Conservation (phyloP, 306 rosid species). For the Vigna angularis region DNA sequence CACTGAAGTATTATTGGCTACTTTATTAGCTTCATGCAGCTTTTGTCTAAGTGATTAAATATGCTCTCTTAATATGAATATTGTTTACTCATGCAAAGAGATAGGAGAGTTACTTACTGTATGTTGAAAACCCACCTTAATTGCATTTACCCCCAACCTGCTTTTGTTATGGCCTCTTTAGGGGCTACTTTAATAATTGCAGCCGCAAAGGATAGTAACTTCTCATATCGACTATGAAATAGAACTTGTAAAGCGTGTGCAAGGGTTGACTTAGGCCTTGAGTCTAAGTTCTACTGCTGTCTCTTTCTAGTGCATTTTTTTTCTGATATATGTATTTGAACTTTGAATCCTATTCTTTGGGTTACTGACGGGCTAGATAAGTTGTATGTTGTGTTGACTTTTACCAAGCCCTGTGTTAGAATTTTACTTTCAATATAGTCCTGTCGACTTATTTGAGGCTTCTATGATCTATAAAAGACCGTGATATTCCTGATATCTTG, state of each 20-base stretch:
- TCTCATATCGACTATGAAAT: not conserved
- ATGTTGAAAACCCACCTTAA: not conserved
- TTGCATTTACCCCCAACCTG: not conserved
- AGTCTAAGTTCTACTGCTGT: not conserved
- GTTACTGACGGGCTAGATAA: not conserved
- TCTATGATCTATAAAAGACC: conserved; percentile 24
- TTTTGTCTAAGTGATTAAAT: conserved; percentile 30
- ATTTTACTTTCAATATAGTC: conserved; percentile 15
- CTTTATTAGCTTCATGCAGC: not conserved
- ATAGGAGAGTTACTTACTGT: not conserved
- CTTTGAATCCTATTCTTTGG: conserved; percentile 24
- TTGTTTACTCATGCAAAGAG: not conserved
- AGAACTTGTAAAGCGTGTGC: not conserved
- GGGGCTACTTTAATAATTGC: not conserved
- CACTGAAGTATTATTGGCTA: conserved; percentile 31
- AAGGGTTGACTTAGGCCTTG: not conserved
- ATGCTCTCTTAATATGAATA: conserved; percentile 28
- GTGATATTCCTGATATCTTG: conserved; percentile 36
- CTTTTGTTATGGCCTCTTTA: not conserved
- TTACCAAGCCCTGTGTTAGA: not conserved
- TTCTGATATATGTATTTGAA: not conserved
- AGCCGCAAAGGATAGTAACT: not conserved
- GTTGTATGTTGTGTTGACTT: not conserved
- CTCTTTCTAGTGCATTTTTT: conserved; percentile 17
- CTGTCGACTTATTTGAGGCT: conserved; percentile 25